These are phyloP conservation scores for Salix viminalis DNA, from an alignment of 345 rosid genomes.

Conservation along the genomic window DNA sequence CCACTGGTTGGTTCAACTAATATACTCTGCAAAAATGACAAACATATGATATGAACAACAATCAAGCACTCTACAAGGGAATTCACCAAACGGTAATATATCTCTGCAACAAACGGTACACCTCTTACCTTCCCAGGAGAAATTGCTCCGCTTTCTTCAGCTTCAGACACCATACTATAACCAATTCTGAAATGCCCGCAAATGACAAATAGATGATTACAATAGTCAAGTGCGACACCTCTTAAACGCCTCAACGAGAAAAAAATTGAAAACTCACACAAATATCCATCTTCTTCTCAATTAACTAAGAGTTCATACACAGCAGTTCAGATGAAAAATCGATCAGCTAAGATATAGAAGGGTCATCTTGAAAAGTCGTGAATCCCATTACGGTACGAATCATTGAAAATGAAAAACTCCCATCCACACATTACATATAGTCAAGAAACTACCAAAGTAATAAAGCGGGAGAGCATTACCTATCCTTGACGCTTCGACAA, in stretches of 20 bases:
- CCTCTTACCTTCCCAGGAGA: conserved; percentile 65
- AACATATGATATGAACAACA: not conserved
- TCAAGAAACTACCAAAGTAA: too few species aligned
- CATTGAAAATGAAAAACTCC: not conserved
- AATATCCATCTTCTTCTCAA: too few species aligned
- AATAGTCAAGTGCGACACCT: too few species aligned
- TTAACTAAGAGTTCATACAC: not conserved
- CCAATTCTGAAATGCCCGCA: conserved; percentile 84
- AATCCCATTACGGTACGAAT: too few species aligned
- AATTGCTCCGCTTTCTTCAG: conserved; percentile 80
- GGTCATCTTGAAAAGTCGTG: too few species aligned
- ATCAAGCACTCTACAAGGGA: not conserved
- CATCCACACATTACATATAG: not conserved
- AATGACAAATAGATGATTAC: conserved; percentile 5
- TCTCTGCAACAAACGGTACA: conserved; percentile 11
- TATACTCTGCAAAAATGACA: conserved; percentile 44
- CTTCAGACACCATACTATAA: conserved; percentile 73
- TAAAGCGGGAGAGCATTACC: conserved; percentile 36
- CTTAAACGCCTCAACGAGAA: too few species aligned
- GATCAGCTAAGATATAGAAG: not conserved
- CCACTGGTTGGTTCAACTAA: conserved; percentile 85
- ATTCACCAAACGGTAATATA: not conserved
- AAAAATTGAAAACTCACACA: too few species aligned
- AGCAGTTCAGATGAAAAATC: not conserved
- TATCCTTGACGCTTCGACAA: conserved; percentile 85